phyloP scores from a whole-genome alignment of 2,329 filamentous ascomycete genomes.

The Alternaria sp. region DNA sequence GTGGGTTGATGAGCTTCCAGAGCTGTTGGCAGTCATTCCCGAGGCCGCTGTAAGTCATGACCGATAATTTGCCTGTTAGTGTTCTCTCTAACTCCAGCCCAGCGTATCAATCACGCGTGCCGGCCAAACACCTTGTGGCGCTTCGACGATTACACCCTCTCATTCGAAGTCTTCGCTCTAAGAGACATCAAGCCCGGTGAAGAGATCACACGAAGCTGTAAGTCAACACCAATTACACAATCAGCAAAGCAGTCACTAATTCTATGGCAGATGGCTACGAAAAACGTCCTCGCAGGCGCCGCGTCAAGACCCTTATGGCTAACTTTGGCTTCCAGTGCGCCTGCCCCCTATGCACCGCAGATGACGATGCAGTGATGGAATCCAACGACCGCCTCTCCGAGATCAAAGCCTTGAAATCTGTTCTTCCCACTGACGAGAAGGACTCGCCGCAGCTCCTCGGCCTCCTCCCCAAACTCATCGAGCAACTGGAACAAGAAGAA shows the following conservation, averaged over 20 bases:
- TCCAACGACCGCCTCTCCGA: slow-evolving; percentile 40
- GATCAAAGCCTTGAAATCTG: slow-evolving; percentile 37
- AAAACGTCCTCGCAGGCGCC: slow-evolving; percentile 21
- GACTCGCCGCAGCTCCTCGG: slow-evolving; percentile 34
- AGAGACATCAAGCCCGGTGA: slow-evolving; percentile 38
- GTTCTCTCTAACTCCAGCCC: slow-evolving; percentile 8
- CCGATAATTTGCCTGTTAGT: not conserved
- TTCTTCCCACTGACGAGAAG: slow-evolving; percentile 30
- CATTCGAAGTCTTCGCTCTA: slow-evolving; percentile 40
- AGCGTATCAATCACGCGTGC: slow-evolving; percentile 50
- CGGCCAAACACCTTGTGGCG: slow-evolving; percentile 46
- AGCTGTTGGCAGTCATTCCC: slow-evolving; percentile 36
- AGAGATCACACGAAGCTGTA: slow-evolving; percentile 45
- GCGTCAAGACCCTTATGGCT: slow-evolving; percentile 28
- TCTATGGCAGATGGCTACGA: slow-evolving; percentile 38
- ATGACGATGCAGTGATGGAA: slow-evolving; percentile 16
- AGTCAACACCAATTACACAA: not conserved
- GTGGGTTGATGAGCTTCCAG: slow-evolving; percentile 30
- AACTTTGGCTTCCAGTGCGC: slow-evolving; percentile 44
- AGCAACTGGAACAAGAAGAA: slow-evolving; percentile 38
- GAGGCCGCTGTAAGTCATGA: slow-evolving; percentile 41
- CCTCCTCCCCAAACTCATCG: slow-evolving; percentile 36
- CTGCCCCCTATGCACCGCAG: slow-evolving; percentile 41
- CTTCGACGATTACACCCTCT: slow-evolving; percentile 41
- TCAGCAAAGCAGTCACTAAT: not conserved